Evolutionary conservation across 352 stramenopile species (phyloP), one percentile per base, ranked within the genome.

Genomic region (Pythium phragmiticola): DNA sequence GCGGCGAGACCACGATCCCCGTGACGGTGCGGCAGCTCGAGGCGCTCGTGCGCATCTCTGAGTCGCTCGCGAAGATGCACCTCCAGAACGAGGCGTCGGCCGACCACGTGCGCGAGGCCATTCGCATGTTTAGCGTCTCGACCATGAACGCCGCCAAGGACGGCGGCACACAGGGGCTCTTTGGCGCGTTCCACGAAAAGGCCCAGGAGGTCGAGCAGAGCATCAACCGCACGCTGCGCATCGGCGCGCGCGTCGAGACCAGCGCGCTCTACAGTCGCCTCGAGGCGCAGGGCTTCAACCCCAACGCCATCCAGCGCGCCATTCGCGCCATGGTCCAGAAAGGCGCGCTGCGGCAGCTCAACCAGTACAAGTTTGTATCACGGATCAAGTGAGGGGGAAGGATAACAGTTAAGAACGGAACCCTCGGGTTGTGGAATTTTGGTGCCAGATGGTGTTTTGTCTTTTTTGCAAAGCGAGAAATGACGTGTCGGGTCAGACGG

Each of bases 11-110:
- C 14, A 84, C 86, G 23, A 95, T 99, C 61, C 97, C 98, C 9
- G 99, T 99, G 68, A 99, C 98, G 9, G 97, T 99, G 21, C 90
- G 98, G 47, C 98, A 99, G 77, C 87, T 99, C 0, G 97, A 99
- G 77, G 97, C 97, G 51, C 79, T 99, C 6, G 95, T 99, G 53
- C 95, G 97, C 39, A 95, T 99, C 48, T 91, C 90, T 1, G 98
- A 99, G 80, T 95, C 92, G 48, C 77, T 99, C 21, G 97, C 98
- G 26, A 99, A 99, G 82, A 99, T 99, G 94, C 87, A 97, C 26
- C 75, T 99, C 12, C 78, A 88, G 21, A 91, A 82, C 42, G 86
- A 96, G 61, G 89, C 89, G 4, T 80, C 72, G 30, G 73, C 74
- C 30, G 82, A 88, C n/a, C 84, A 99, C 73, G 97, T 99, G 45